A percentile compares a stretch with the other conserved stretches of the same genome.
Conservation (phyloP, 1,284 basidiomycete species). For the Volvariella surrecta region DNA sequence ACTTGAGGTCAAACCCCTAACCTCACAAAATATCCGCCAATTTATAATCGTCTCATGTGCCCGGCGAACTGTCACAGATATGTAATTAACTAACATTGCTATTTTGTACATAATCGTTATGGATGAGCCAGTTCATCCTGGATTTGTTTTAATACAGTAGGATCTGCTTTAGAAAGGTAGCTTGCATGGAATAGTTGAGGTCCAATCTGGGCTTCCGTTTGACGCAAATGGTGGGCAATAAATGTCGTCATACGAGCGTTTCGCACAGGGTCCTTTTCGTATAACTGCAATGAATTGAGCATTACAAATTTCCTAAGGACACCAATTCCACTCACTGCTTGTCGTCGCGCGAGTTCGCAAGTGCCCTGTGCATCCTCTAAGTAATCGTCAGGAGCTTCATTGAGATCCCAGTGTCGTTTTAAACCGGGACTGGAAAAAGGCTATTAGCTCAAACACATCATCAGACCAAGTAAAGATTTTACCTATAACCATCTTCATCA, state of each 20-base stretch:
- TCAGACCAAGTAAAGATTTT: slow-evolving; percentile 1
- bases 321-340: slow-evolving; percentile 38
- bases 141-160: slow-evolving; percentile 61
- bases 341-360: slow-evolving; percentile 61
- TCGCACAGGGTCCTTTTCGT: slow-evolving; percentile 60
- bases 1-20: neutral
- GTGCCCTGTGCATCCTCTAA: slow-evolving; percentile 55
- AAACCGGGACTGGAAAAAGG: slow-evolving; percentile 19
- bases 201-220: slow-evolving; percentile 53
- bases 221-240: slow-evolving; percentile 46
- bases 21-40: slow-evolving; percentile 1
- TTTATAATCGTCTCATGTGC: too few species aligned
- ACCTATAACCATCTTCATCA: slow-evolving; percentile 22
- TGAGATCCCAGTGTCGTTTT: slow-evolving; percentile 59
- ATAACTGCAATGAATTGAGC: slow-evolving; percentile 35
- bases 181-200: slow-evolving; percentile 43
- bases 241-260: slow-evolving; percentile 51
- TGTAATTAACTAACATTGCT: too few species aligned
- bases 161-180: slow-evolving; percentile 60
- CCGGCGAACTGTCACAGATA: too few species aligned
- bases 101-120: too few species aligned
- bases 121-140: slow-evolving; percentile 40
- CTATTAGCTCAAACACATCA: neutral
- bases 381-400: slow-evolving; percentile 43
- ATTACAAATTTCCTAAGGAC: neutral